Percentiles rank a stretch among this genome's conserved stretches.
phyloP scores from a whole-genome alignment of 345 rosid species.

The Kandelia obovata region DNA sequence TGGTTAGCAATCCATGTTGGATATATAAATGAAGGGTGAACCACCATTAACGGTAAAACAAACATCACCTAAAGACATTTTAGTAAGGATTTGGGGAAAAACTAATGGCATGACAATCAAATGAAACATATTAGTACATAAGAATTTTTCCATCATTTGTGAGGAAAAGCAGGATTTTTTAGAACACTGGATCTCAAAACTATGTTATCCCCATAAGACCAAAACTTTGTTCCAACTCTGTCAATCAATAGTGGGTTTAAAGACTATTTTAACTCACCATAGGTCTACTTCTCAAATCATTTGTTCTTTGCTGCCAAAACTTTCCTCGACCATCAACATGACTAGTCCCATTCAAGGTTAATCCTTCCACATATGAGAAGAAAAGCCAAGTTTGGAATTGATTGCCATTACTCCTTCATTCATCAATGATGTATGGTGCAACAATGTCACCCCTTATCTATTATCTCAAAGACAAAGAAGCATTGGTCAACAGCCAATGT shows the following conservation, averaged over 20 bases:
- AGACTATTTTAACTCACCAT: too few species aligned
- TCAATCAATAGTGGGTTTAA: too few species aligned
- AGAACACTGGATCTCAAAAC: too few species aligned
- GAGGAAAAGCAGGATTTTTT: too few species aligned
- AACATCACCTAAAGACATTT: conserved; percentile 46
- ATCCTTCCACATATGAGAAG: conserved; percentile 32
- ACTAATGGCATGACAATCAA: too few species aligned
- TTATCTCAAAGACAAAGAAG: too few species aligned
- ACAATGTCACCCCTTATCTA: conserved; percentile 46
- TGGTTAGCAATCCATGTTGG: conserved; percentile 3
- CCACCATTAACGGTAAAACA: conserved; percentile 51
- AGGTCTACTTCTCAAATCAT: too few species aligned
- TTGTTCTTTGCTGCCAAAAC: conserved; percentile 42
- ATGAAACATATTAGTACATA: too few species aligned
- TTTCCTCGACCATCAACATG: conserved; percentile 50
- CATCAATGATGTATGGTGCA: conserved; percentile 36
- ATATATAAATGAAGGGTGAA: conserved; percentile 6
- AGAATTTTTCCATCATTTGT: too few species aligned
- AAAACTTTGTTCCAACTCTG: too few species aligned
- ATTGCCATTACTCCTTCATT: conserved; percentile 14
- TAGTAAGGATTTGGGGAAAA: background rate
- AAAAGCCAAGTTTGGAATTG: conserved; percentile 31
- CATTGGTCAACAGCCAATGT: too few species aligned
- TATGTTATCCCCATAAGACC: too few species aligned
- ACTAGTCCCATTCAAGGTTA: conserved; percentile 44